Conservation (phyloP, 1,284 basidiomycete genomes). For the Leucoagaricus sp. region DNA sequence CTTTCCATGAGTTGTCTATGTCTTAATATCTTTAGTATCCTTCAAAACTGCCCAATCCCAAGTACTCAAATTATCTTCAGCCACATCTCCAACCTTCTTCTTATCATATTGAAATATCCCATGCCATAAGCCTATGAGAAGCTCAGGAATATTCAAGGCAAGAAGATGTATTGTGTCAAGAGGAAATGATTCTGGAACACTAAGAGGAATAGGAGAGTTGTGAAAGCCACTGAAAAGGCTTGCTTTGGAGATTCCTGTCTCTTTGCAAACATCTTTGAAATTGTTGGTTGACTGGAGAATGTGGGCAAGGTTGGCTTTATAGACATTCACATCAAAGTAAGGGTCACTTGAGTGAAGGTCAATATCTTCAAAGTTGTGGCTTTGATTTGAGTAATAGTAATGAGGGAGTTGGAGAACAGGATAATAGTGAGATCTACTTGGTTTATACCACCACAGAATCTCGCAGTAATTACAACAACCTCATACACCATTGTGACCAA, state of each 20-base stretch:
- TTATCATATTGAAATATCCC: slow-evolving; percentile 20
- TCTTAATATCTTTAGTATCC: slow-evolving; percentile 9
- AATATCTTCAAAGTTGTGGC: too few relatives aligned
- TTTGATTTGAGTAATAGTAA: too few relatives aligned
- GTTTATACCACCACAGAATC: too few relatives aligned
- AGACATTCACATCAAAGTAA: background rate
- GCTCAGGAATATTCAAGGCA: slow-evolving; percentile 24
- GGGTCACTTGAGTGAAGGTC: too few relatives aligned
- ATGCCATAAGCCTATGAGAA: slow-evolving; percentile 32
- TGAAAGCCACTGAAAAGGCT: slow-evolving; percentile 26
- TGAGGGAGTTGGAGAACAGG: too few relatives aligned
- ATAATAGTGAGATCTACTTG: too few relatives aligned
- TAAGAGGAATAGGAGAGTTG: slow-evolving; percentile 13
- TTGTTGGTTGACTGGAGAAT: slow-evolving; percentile 17
- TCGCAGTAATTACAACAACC: too few relatives aligned
- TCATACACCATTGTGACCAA: too few relatives aligned
- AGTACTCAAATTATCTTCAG: slow-evolving; percentile 19
- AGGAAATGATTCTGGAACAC: slow-evolving; percentile 29
- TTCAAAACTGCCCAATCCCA: slow-evolving; percentile 37
- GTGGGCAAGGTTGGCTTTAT: slow-evolving; percentile 4
- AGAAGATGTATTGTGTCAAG: slow-evolving; percentile 38
- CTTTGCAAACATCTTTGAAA: slow-evolving; percentile 7
- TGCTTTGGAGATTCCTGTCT: slow-evolving; percentile 28
- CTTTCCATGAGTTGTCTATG: slow-evolving; percentile 29
- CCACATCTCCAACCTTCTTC: too few relatives aligned